Evolutionary conservation across 441 rosid genomes (phyloP).

Genomic region (Dalechampia spathulata): DNA sequence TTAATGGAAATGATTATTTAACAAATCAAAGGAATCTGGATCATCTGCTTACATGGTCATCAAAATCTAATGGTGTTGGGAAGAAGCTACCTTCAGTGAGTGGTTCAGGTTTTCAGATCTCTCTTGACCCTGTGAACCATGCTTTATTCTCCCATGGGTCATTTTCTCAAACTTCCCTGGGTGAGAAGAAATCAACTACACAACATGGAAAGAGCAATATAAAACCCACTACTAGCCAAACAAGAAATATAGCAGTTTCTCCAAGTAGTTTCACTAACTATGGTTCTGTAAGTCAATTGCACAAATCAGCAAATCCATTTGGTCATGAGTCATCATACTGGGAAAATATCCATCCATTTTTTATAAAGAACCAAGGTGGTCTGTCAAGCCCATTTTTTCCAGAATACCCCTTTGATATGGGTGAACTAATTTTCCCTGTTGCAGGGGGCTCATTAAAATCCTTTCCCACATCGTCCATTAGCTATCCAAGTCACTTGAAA

Average conservation of each 20-base stretch:
- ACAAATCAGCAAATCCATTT: conserved; percentile 8
- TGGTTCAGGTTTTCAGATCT: conserved; percentile 18
- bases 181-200: conserved; percentile 20
- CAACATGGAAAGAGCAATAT: conserved; percentile 16
- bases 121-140: conserved; percentile 15
- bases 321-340: conserved; percentile 14
- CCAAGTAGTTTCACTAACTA: conserved; percentile 27
- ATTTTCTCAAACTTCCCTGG: conserved; percentile 13
- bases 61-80: conserved; percentile 12
- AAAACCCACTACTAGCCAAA: conserved; percentile 18
- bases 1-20: conserved; percentile 19
- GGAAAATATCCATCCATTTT: conserved; percentile 4
- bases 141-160: conserved; percentile 20
- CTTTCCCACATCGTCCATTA: background rate
- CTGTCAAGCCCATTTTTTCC: conserved; percentile 9
- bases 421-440: conserved; percentile 9
- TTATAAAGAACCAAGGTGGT: conserved; percentile 16
- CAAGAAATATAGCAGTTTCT: conserved; percentile 11
- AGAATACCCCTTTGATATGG: conserved; percentile 3
- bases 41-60: conserved; percentile 13
- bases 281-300: conserved; percentile 16
- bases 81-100: conserved; percentile 17
- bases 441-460: background rate
- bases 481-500: conserved; percentile 9
- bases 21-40: conserved; percentile 6